A percentile compares a stretch with the other conserved stretches of the same genome.
Evolutionary conservation across 2,329 filamentous ascomycete genomes (phyloP).

Genomic region (Pseudocercospora musae): DNA sequence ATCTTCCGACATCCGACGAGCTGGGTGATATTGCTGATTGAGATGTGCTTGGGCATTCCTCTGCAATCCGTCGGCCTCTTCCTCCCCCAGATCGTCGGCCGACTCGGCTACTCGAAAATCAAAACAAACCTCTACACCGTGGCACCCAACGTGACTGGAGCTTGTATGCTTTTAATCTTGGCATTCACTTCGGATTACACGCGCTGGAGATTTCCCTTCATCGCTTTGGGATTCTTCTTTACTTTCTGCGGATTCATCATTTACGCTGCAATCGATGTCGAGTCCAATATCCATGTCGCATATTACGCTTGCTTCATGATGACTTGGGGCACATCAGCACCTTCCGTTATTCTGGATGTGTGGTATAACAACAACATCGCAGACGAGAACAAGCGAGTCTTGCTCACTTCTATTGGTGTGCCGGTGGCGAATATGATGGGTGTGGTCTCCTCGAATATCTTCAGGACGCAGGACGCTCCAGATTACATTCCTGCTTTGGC

Average conservation of each 20-base stretch:
- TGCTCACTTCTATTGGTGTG: conserved; percentile 68
- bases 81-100: conserved; percentile 55
- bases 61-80: conserved; percentile 57
- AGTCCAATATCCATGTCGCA: conserved; percentile 59
- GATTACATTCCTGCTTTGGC: conserved; percentile 65
- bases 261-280: conserved; percentile 66
- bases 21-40: conserved; percentile 55
- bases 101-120: conserved; percentile 53
- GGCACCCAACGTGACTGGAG: conserved; percentile 72
- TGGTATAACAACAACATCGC: conserved; percentile 85
- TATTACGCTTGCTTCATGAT: conserved; percentile 81
- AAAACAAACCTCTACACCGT: conserved; percentile 79
- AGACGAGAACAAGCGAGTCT: conserved; percentile 68
- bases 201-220: conserved; percentile 69
- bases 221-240: conserved; percentile 68
- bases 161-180: conserved; percentile 67
- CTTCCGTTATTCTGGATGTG: conserved; percentile 64
- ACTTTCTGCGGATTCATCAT: conserved; percentile 77
- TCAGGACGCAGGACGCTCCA: conserved; percentile 60
- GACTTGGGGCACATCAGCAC: conserved; percentile 73
- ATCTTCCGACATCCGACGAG: conserved; percentile 55
- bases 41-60: conserved; percentile 59
- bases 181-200: conserved; percentile 67
- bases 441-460: conserved; percentile 66
- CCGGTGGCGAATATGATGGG: conserved; percentile 76